Conservation (phyloP, 2,329 filamentous ascomycete genomes). For the Didymella arachidicola region DNA sequence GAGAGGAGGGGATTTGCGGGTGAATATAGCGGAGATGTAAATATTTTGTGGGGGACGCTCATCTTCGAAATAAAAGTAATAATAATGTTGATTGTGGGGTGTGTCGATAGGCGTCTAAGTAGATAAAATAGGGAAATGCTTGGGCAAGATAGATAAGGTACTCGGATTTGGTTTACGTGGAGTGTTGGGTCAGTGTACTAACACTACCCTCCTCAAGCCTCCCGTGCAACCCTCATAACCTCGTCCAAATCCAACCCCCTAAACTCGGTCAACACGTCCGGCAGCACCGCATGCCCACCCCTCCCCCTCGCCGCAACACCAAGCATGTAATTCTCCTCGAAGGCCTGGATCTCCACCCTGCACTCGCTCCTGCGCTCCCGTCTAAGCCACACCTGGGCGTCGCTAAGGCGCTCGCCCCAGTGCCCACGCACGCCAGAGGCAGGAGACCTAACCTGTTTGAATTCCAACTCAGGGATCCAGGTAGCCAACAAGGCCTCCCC, state of each 20-base stretch:
- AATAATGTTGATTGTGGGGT: too few species aligned
- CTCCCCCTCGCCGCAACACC: slow-evolving; percentile 59
- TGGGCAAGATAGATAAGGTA: too few species aligned
- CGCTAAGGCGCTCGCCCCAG: slow-evolving; percentile 58
- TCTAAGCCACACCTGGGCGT: slow-evolving; percentile 59
- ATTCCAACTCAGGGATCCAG: slow-evolving; percentile 76
- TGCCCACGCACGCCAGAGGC: slow-evolving; percentile 54
- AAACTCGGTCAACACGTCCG: slow-evolving; percentile 52
- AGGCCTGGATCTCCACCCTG: slow-evolving; percentile 64
- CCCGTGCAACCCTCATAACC: slow-evolving; percentile 38
- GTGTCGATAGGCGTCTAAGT: too few species aligned
- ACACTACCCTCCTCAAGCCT: neutral
- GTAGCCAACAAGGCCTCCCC: slow-evolving; percentile 77
- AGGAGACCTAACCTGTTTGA: slow-evolving; percentile 66
- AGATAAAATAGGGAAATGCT: too few species aligned
- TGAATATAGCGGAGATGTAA: too few species aligned
- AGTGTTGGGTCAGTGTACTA: too few species aligned
- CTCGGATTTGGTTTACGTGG: too few species aligned
- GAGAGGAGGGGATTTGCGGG: too few species aligned
- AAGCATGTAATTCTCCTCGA: slow-evolving; percentile 66
- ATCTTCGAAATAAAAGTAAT: too few species aligned
- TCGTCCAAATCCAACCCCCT: slow-evolving; percentile 56
- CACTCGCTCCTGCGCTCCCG: slow-evolving; percentile 57
- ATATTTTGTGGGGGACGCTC: too few species aligned
- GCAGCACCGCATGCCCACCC: slow-evolving; percentile 47